These are phyloP conservation scores for Irpex sp. DNA, from an alignment of 1,284 basidiomycete species.

Conservation along the genomic window DNA sequence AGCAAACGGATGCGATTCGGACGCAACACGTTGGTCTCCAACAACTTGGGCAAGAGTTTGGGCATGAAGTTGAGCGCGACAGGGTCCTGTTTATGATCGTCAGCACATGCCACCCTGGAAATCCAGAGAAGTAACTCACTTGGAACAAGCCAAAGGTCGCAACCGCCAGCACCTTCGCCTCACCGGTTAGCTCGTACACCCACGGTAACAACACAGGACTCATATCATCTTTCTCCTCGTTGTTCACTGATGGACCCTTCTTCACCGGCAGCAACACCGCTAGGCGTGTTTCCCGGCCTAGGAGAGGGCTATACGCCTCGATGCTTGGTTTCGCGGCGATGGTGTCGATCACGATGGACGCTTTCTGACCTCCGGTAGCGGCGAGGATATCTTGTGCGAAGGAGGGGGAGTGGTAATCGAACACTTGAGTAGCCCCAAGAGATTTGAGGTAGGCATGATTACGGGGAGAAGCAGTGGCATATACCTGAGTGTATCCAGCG, in stretches of 20 bases:
- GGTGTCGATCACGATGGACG: constrained; percentile 36
- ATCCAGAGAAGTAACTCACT: background rate
- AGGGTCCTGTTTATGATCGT: background rate
- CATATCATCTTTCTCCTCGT: background rate
- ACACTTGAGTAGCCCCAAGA: constrained; percentile 41
- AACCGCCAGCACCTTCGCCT: background rate
- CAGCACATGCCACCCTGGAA: too few species aligned
- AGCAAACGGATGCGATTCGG: background rate
- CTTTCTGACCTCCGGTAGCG: constrained; percentile 30
- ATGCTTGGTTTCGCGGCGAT: constrained; percentile 35
- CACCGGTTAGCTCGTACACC: background rate
- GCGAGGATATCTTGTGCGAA: constrained; percentile 36
- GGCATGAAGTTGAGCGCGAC: background rate
- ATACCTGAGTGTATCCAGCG: constrained; percentile 46
- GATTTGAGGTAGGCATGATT: constrained; percentile 41
- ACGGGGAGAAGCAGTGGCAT: constrained; percentile 44
- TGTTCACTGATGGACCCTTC: constrained; percentile 14
- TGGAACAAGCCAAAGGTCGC: background rate
- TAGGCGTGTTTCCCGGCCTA: constrained; percentile 33
- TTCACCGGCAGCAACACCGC: constrained; percentile 47
- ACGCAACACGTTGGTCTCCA: constrained; percentile 3
- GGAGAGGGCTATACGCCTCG: constrained; percentile 29
- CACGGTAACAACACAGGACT: background rate
- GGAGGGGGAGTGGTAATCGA: constrained; percentile 46
- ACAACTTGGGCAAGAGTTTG: constrained; percentile 1